These are phyloP conservation scores for Lactarius hatsudake DNA, from an alignment of 768 basidiomycete genomes.

Conservation along the genomic window DNA sequence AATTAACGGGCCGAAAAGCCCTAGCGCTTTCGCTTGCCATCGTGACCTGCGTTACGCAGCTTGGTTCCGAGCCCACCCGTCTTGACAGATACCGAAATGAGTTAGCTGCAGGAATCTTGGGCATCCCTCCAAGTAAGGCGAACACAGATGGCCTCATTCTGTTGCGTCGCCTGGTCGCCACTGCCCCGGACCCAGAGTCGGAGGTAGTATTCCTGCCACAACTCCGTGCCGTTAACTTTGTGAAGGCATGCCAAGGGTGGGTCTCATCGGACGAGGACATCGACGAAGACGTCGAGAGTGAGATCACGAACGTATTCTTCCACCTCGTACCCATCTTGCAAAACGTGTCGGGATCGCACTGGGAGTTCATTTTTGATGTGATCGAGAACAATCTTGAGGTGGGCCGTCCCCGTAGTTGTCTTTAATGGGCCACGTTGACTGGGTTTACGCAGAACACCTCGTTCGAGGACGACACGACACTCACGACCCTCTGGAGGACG, in stretches of 20 bases:
- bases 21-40: constrained; percentile 69
- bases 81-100: constrained; percentile 87
- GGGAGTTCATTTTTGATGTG: constrained; percentile 90
- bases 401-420: constrained; percentile 23
- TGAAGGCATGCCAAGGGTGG: constrained; percentile 87
- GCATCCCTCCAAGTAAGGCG: constrained; percentile 59
- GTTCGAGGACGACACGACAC: constrained; percentile 53
- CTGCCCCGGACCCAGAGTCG: constrained; percentile 75
- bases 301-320: constrained; percentile 69
- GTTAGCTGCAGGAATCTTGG: constrained; percentile 75
- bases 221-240: constrained; percentile 78
- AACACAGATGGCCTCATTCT: constrained; percentile 65
- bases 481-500: constrained; percentile 67
- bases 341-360: constrained; percentile 81
- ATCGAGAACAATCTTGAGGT: constrained; percentile 89
- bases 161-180: constrained; percentile 65
- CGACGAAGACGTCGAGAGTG: constrained; percentile 75
- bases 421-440: background rate
- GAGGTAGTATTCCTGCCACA: constrained; percentile 83
- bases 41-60: constrained; percentile 54
- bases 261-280: constrained; percentile 58
- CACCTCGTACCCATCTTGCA: constrained; percentile 86
- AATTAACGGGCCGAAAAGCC: constrained; percentile 42
- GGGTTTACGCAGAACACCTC: constrained; percentile 48
- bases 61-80: constrained; percentile 64